Base-by-base conservation (phyloP, 768 basidiomycete genomes). In the Hemileccinum rubropunctum region DNA sequence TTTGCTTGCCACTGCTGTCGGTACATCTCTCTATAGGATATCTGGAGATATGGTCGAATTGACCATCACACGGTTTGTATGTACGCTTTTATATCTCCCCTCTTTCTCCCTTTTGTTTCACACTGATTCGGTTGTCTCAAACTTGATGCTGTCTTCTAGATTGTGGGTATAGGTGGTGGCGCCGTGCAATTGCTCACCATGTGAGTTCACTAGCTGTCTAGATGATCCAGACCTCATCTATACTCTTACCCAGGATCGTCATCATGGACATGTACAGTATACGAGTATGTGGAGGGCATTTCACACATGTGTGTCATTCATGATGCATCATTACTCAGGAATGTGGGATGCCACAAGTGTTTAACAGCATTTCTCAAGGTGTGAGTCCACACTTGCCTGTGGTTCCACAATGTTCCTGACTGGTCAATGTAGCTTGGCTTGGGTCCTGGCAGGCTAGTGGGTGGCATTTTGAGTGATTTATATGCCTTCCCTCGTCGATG, bases 21-120 rank as follows among this genome's bases (percentile, higher is more conserved):
- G 89, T 3, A 81, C 83, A 0, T 58, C 84, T 6, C 72, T 75
- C 5, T 90, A 88, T 58, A 86, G 85, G 0, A 58, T 88, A 11
- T 85, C 88, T 1, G 69, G 55, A 3, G 81, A 72, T 53, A 86
- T 91, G 81, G 76, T 83, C 45, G 77, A 77, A 65, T 73, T 91
- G 15, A 84, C 91, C 40, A 61, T 75, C 2, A 80, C 85, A 1
- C 73, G 88, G 65, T 90, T 89, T 58, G 86, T 89, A 58, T 45
- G 84, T 58, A 49, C 18, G n/a, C 67, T 12, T 17, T 6, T 3
- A 14, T 13, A 11, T 21, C 14, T 11, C 28, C 15, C 4, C n/a
- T n/a, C n/a, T n/a, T n/a, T n/a, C n/a, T n/a, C n/a, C n/a, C n/a
- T n/a, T n/a, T n/a, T n/a, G n/a, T n/a, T n/a, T n/a, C n/a, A n/a